These are phyloP conservation scores for Trichocomaceae sp. DNA, from an alignment of 2,329 filamentous ascomycete genomes.

Conservation along the genomic window DNA sequence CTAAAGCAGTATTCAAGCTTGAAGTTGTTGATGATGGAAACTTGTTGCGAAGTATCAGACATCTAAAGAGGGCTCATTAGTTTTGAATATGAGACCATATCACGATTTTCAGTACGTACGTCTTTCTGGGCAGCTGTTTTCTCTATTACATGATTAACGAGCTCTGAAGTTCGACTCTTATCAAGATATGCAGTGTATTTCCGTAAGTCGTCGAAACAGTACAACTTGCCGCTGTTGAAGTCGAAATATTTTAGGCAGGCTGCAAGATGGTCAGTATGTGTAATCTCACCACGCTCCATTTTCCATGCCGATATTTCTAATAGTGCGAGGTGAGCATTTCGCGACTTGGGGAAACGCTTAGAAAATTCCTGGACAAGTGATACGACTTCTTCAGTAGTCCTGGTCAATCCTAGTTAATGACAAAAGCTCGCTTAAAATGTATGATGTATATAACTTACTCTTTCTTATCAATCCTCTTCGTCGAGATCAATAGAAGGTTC, in stretches of 20 bases:
- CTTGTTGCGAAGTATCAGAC: conserved; percentile 20
- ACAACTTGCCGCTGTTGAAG: conserved; percentile 36
- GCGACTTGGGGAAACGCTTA: conserved; percentile 31
- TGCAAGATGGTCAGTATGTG: conserved; percentile 28
- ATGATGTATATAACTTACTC: conserved; percentile 26
- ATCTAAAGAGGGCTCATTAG: conserved; percentile 13
- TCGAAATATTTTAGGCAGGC: conserved; percentile 38
- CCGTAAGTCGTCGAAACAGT: conserved; percentile 41
- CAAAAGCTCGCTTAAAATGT: background rate
- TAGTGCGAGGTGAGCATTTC: conserved; percentile 37
- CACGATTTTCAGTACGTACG: conserved; percentile 17
- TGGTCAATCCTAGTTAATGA: conserved; percentile 13
- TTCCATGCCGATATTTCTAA: conserved; percentile 26
- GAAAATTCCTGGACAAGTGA: conserved; percentile 32
- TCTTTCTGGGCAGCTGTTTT: conserved; percentile 16
- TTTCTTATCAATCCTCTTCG: conserved; percentile 24
- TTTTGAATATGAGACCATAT: background rate
- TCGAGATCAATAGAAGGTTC: conserved; percentile 35
- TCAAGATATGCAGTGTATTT: conserved; percentile 28
- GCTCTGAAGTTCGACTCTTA: conserved; percentile 20
- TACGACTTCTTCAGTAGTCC: conserved; percentile 25
- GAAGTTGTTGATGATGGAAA: conserved; percentile 36
- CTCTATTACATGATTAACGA: conserved; percentile 23
- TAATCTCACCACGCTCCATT: conserved; percentile 22
- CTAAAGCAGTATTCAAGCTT: conserved; percentile 40